phyloP scores from a whole-genome alignment of 108 stramenopile genomes.

The Seminavis robusta region DNA sequence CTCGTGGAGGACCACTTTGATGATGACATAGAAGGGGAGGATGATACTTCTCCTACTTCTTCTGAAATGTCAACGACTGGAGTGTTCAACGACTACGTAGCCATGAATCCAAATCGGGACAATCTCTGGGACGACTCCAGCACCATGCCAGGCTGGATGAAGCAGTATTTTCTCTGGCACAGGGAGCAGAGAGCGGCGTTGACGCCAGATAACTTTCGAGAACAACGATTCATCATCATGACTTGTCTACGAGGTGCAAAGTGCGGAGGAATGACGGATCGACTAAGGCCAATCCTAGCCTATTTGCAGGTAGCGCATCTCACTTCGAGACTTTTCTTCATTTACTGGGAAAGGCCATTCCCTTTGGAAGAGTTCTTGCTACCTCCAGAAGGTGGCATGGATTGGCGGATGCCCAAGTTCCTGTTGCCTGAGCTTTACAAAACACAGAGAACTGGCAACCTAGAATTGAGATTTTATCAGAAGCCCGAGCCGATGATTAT shows the following conservation, averaged over 20 bases:
- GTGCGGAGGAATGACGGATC: constrained; percentile 45
- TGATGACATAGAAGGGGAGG: too few relatives aligned
- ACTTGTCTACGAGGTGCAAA: constrained; percentile 12
- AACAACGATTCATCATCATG: constrained; percentile 19
- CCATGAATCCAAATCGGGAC: too few relatives aligned
- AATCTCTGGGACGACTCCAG: too few relatives aligned
- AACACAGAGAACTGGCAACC: not conserved
- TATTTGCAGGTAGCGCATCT: constrained; percentile 19
- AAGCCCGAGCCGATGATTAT: too few relatives aligned
- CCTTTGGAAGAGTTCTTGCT: constrained; percentile 42
- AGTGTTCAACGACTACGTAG: too few relatives aligned
- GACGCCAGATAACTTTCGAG: constrained; percentile 2
- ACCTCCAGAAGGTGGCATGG: constrained; percentile 28
- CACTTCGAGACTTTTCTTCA: constrained; percentile 30
- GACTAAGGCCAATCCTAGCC: constrained; percentile 30
- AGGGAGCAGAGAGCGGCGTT: constrained; percentile 6
- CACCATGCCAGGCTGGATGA: too few relatives aligned
- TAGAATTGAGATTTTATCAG: too few relatives aligned
- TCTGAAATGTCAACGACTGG: too few relatives aligned
- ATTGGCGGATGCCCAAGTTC: constrained; percentile 39
- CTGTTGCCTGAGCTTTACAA: not conserved
- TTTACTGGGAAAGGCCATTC: constrained; percentile 42
- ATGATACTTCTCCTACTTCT: too few relatives aligned
- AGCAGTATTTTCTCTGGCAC: constrained; percentile 41
- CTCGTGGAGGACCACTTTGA: too few relatives aligned